Evolutionary conservation across 768 basidiomycete species (phyloP), one percentile per base, ranked within the genome.

Genomic region (Tylopilus intermedius): DNA sequence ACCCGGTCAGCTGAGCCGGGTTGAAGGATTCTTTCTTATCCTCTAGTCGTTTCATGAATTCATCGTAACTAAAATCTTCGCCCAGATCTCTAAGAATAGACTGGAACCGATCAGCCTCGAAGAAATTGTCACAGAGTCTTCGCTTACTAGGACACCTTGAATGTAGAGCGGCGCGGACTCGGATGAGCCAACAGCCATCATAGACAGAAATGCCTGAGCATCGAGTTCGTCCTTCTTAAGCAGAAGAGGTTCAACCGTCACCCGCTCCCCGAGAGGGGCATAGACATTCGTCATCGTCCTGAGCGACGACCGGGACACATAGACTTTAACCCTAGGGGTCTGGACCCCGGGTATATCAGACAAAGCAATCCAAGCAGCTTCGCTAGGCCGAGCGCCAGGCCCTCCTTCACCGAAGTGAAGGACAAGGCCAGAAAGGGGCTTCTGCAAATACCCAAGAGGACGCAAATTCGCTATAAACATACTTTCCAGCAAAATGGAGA

Each of bases 381-480:
- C 87, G 50, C 79, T 79, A 0, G 86, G 86, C 18, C 76, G 72
- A 0, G 81, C 72, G 39, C 67, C 69, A 0, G 75, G 62, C 1
- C 86, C 86, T 7, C 84, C 83, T 64, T 86, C 84, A 0, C 86
- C 83, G 45, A 82, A 82, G 61, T 88, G 84, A 5, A 88, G 75
- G 3, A 88, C 80, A 0, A 89, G 72, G 0, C 84, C 86, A 4
- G 74, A 73, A 0, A 89, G 73, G 0, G 84, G 70, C 54, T 79
- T 81, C 26, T 76, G 63, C 8, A 84, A 64, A 0, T 62, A 64
- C 0, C 88, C 87, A 15, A 81, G 77, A 0, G 74, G 58, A 2
- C 73, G 59, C 51, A 76, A 75, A 13, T 71, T 67, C 0, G 82
- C 57, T n/a, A 88, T 77, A 8, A 88, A 71, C 81, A 88, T 84